Evolutionary conservation across 1,284 basidiomycete genomes (phyloP).

Genomic region (Leccinum pallidistipes): DNA sequence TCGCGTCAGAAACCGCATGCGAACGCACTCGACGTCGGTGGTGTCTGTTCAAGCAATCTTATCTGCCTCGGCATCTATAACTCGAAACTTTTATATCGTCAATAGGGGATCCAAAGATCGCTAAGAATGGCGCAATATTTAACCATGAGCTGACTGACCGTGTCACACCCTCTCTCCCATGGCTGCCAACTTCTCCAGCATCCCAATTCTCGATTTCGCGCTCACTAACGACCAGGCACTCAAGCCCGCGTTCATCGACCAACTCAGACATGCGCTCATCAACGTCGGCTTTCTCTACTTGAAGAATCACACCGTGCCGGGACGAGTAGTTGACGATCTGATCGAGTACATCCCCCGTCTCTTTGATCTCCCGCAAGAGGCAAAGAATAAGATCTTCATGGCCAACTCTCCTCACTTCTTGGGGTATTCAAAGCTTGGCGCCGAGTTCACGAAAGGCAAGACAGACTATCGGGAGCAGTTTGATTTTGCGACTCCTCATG

Average conservation of each 20-base stretch:
- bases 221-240: constrained; percentile 20
- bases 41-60: no score
- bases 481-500: constrained; percentile 40
- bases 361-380: constrained; percentile 38
- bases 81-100: no score
- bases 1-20: no score
- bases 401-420: constrained; percentile 42
- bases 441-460: constrained; percentile 40
- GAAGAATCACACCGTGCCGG: constrained; percentile 44
- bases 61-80: no score
- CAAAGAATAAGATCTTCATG: constrained; percentile 40
- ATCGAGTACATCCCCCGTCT: constrained; percentile 36
- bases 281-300: constrained; percentile 58
- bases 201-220: constrained; percentile 35
- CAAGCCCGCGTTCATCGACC: constrained; percentile 44
- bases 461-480: constrained; percentile 42
- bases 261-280: constrained; percentile 51
- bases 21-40: no score
- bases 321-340: constrained; percentile 30
- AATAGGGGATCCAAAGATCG: no score
- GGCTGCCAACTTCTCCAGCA: constrained; percentile 34
- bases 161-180: constrained; percentile 10
- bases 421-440: constrained; percentile 40
- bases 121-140: no score
- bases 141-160: no score